Conservation (phyloP, 805 yeast species). For the Sungouiozyma intestinalis region DNA sequence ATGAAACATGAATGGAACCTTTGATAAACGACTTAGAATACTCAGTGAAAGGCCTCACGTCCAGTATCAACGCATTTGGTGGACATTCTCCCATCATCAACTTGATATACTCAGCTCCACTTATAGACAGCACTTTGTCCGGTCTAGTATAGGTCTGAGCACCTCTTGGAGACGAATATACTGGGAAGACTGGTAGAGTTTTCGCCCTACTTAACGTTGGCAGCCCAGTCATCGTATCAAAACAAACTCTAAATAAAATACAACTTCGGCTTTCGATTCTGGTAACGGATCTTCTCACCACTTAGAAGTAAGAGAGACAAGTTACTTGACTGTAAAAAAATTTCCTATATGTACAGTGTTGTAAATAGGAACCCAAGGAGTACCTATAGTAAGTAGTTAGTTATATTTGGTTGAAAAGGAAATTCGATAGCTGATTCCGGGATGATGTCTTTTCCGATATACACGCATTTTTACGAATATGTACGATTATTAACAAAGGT, state of each 20-base stretch:
- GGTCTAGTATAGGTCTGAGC: constrained; percentile 14
- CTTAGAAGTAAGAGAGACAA: no score
- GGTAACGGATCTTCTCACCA: no score
- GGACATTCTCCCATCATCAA: not conserved
- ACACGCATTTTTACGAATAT: not conserved
- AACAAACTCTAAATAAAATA: not conserved
- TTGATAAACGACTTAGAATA: constrained; percentile 47
- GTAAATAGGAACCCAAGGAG: no score
- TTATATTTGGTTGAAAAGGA: no score
- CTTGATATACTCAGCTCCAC: not conserved
- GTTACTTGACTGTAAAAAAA: no score
- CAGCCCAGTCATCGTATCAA: not conserved
- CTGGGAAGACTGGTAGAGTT: not conserved
- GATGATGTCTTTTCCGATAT: not conserved
- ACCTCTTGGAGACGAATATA: not conserved
- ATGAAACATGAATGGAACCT: constrained; percentile 63
- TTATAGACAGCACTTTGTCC: not conserved
- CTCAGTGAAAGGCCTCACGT: constrained; percentile 74
- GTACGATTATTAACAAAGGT: not conserved
- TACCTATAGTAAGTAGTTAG: no score
- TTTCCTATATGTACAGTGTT: no score
- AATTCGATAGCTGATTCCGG: no score
- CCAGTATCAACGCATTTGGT: constrained; percentile 28
- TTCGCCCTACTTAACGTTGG: not conserved
- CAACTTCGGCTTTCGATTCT: no score